Evolutionary conservation across 1,139 yeast species (phyloP).

Genomic region (Yamadazyma atlantica): DNA sequence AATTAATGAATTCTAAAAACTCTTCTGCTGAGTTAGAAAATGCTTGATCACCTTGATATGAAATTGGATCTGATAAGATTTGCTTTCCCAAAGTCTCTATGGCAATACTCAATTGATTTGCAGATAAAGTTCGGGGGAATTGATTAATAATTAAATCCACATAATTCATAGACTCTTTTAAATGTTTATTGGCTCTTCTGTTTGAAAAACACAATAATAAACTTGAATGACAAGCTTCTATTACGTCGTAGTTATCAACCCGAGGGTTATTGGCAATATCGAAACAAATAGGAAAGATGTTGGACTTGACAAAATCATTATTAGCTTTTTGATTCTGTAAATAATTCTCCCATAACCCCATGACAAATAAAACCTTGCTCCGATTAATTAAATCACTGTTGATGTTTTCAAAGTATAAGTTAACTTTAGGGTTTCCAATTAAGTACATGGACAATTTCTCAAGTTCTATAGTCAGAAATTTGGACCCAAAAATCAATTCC

Average conservation of each 20-base stretch:
- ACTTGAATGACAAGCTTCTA: slow-evolving; percentile 72
- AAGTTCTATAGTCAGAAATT: slow-evolving; percentile 23
- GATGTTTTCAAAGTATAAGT: slow-evolving; percentile 34
- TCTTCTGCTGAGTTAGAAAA: slow-evolving; percentile 31
- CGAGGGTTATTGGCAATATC: slow-evolving; percentile 36
- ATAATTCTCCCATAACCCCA: slow-evolving; percentile 61
- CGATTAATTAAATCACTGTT: slow-evolving; percentile 36
- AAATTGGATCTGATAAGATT: slow-evolving; percentile 44
- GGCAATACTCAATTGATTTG: slow-evolving; percentile 59
- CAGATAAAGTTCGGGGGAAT: slow-evolving; percentile 57
- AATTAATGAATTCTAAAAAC: slow-evolving; percentile 41
- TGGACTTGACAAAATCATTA: slow-evolving; percentile 25
- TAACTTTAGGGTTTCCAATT: slow-evolving; percentile 40
- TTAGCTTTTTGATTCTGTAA: slow-evolving; percentile 34
- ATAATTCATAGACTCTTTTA: slow-evolving; percentile 34
- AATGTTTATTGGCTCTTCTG: slow-evolving; percentile 19
- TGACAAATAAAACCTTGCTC: slow-evolving; percentile 53
- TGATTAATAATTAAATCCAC: slow-evolving; percentile 39
- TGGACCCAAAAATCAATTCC: slow-evolving; percentile 41
- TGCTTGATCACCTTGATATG: slow-evolving; percentile 12
- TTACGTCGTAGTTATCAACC: slow-evolving; percentile 33
- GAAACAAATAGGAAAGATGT: slow-evolving; percentile 45
- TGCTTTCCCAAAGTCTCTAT: slow-evolving; percentile 56
- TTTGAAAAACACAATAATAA: slow-evolving; percentile 47
- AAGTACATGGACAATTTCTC: slow-evolving; percentile 41